Conservation (phyloP, 495 filamentous ascomycete genomes). For the Penicillium simplicissimum region DNA sequence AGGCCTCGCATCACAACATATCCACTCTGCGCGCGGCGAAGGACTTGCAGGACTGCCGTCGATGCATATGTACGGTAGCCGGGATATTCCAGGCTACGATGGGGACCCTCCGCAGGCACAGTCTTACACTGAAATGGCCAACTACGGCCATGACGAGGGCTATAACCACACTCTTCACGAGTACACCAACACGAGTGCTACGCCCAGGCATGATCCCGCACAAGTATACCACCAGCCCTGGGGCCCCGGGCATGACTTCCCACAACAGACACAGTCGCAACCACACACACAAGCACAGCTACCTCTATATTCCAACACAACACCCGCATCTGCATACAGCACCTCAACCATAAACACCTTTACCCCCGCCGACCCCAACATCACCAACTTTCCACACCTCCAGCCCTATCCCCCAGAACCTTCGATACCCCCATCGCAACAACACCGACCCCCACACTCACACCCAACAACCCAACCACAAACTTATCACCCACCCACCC, state of each 20-base stretch:
- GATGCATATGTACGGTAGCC: neutral
- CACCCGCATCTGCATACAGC: neutral
- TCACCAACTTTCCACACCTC: neutral
- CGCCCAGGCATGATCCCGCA: constrained; percentile 2
- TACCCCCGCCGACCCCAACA: neutral
- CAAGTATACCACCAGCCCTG: constrained; percentile 14
- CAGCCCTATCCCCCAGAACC: neutral
- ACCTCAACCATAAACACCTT: constrained; percentile 12
- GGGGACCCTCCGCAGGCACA: neutral
- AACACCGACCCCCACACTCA: no score
- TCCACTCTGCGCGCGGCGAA: neutral
- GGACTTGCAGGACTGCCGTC: neutral
- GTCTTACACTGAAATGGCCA: neutral
- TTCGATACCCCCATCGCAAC: neutral
- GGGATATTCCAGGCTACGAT: neutral
- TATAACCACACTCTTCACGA: neutral
- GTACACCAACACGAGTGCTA: neutral
- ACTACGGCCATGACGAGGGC: neutral
- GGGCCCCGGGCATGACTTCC: constrained; percentile 9
- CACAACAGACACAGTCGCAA: neutral
- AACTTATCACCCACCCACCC: neutral
- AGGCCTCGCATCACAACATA: constrained; percentile 3
- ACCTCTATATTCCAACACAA: constrained; percentile 8
- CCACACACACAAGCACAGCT: neutral
- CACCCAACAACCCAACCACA: no score